These are phyloP conservation scores for Emmonsiellopsis sp. DNA, from an alignment of 2,329 filamentous ascomycete genomes.

Conservation along the genomic window DNA sequence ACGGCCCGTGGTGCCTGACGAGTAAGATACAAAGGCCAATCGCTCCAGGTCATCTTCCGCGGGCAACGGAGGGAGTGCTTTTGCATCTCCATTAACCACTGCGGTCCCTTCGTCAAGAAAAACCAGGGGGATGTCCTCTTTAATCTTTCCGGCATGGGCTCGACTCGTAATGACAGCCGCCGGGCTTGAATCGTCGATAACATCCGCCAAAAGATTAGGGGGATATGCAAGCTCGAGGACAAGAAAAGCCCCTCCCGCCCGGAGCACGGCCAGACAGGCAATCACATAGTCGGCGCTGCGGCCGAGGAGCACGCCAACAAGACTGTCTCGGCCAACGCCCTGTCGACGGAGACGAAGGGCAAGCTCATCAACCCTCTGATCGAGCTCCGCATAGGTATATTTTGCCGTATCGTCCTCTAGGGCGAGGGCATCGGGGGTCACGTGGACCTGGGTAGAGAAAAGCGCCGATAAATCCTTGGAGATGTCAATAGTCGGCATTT, in stretches of 20 bases:
- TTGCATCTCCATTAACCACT: not conserved
- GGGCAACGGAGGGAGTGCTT: slow-evolving; percentile 41
- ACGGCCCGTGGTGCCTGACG: slow-evolving; percentile 66
- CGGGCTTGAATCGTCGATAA: slow-evolving; percentile 66
- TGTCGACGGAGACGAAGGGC: slow-evolving; percentile 53
- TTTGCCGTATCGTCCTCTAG: slow-evolving; percentile 59
- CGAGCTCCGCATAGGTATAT: slow-evolving; percentile 66
- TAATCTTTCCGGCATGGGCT: slow-evolving; percentile 57
- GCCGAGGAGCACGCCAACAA: slow-evolving; percentile 67
- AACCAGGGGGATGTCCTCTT: slow-evolving; percentile 52
- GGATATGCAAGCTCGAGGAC: slow-evolving; percentile 75
- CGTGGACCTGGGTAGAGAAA: slow-evolving; percentile 58
- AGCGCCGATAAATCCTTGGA: slow-evolving; percentile 64
- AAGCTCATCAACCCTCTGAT: slow-evolving; percentile 57
- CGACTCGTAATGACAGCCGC: slow-evolving; percentile 60
- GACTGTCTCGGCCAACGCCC: slow-evolving; percentile 62
- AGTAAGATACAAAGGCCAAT: slow-evolving; percentile 73
- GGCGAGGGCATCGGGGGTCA: slow-evolving; percentile 60
- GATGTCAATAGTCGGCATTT: slow-evolving; percentile 48
- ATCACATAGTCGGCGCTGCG: slow-evolving; percentile 73
- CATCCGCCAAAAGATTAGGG: slow-evolving; percentile 62
- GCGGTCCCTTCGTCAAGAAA: slow-evolving; percentile 46
- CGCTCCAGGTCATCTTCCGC: slow-evolving; percentile 61
- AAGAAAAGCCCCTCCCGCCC: slow-evolving; percentile 70
- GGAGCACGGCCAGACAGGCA: slow-evolving; percentile 66